These are phyloP conservation scores for Geosmithia morbida DNA, from an alignment of 2,329 filamentous ascomycete species.

Conservation along the genomic window DNA sequence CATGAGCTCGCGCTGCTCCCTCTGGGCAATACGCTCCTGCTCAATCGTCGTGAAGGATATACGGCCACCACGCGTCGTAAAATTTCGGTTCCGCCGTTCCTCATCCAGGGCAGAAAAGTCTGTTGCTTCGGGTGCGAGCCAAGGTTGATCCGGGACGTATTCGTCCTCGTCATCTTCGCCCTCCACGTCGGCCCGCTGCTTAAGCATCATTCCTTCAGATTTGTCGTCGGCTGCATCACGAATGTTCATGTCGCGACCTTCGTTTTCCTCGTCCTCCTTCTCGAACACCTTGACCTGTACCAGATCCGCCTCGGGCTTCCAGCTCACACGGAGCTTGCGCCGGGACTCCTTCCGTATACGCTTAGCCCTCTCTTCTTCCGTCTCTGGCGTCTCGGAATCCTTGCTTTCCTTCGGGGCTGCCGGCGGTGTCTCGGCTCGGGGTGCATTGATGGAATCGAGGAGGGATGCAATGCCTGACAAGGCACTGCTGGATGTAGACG, in stretches of 20 bases:
- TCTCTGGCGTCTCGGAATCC: conserved; percentile 42
- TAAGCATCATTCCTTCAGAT: conserved; percentile 57
- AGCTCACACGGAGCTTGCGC: conserved; percentile 54
- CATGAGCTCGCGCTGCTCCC: conserved; percentile 46
- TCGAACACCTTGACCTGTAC: conserved; percentile 55
- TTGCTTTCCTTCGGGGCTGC: conserved; percentile 37
- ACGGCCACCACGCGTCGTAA: conserved; percentile 37
- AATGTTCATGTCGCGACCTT: conserved; percentile 50
- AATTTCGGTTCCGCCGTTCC: conserved; percentile 31
- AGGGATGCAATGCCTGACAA: conserved; percentile 38
- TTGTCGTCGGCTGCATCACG: conserved; percentile 60
- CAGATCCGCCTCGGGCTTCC: conserved; percentile 53
- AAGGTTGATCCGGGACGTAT: conserved; percentile 36
- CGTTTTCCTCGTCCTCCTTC: conserved; percentile 57
- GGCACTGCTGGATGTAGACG: conserved; percentile 16
- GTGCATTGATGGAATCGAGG: conserved; percentile 33
- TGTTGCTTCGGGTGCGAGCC: conserved; percentile 30
- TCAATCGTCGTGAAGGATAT: conserved; percentile 37
- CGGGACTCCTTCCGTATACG: conserved; percentile 60
- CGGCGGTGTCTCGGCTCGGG: conserved; percentile 21
- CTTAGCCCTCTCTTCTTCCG: conserved; percentile 50
- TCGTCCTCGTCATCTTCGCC: conserved; percentile 46
- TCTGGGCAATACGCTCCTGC: conserved; percentile 38
- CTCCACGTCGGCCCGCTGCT: conserved; percentile 31
- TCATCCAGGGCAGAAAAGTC: conserved; percentile 32